Conservation (phyloP, 176 grass and related monocot species). For the Oryza officinalis region DNA sequence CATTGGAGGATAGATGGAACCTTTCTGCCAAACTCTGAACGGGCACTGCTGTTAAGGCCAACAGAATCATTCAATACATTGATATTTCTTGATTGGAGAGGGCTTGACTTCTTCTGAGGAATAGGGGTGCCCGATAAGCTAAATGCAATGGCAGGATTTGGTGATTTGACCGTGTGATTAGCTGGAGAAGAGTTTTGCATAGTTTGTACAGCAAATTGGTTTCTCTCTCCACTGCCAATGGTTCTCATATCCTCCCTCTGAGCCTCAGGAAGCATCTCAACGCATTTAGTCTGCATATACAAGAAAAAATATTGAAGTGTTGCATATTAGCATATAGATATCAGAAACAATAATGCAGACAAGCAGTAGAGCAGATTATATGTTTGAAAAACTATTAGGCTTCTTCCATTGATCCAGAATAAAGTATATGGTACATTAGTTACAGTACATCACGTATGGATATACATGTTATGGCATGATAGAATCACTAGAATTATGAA, state of each 20-base stretch:
- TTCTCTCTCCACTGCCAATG: conserved; percentile 37
- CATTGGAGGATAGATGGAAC: conserved; percentile 56
- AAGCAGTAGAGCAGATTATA: not conserved
- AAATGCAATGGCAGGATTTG: conserved; percentile 22
- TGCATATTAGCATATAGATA: conserved; percentile 1
- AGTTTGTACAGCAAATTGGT: conserved; percentile 43
- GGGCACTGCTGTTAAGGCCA: conserved; percentile 30
- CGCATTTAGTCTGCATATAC: conserved; percentile 54
- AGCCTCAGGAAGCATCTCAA: conserved; percentile 71
- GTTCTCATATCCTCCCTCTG: conserved; percentile 53
- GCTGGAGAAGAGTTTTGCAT: conserved; percentile 41
- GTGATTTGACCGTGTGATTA: conserved; percentile 45
- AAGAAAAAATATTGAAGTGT: conserved; percentile 12
- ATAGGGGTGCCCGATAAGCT: conserved; percentile 36
- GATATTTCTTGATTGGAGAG: conserved; percentile 25
- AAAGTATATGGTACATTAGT: conserved; percentile 12
- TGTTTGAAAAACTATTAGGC: not conserved
- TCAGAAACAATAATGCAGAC: conserved; percentile 13
- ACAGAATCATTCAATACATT: conserved; percentile 38
- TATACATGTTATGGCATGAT: not conserved
- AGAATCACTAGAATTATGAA: conserved; percentile 3
- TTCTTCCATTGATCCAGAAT: conserved; percentile 1
- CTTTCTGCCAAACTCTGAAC: conserved; percentile 51
- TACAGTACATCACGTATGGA: conserved; percentile 19
- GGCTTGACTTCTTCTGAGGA: conserved; percentile 48